These are phyloP conservation scores for Microbotryum violaceum DNA, from an alignment of 1,284 basidiomycete genomes.

Conservation along the genomic window DNA sequence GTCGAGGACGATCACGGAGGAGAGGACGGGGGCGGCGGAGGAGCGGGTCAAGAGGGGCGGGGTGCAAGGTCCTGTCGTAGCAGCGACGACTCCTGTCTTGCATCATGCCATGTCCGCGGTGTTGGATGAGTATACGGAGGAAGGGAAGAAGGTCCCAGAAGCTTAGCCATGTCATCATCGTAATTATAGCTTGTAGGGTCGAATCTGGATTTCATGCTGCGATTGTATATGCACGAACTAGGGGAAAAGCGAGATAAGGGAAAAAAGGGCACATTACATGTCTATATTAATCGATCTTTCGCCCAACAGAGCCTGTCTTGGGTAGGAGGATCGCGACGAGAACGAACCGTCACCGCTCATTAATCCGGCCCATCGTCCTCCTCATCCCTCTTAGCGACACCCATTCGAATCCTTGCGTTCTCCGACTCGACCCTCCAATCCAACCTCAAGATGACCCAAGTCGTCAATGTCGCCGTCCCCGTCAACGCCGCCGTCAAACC, in stretches of 20 bases:
- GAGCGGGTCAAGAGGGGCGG: neutral
- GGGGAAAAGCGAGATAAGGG: no score
- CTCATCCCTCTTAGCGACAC: constrained; percentile 20
- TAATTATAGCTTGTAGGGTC: no score
- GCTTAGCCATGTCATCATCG: no score
- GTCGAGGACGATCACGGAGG: constrained; percentile 58
- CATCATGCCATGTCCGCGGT: constrained; percentile 69
- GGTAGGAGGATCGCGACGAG: no score
- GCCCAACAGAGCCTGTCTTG: no score
- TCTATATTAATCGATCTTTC: no score
- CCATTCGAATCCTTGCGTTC: constrained; percentile 22
- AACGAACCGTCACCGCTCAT: no score
- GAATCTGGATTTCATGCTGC: no score
- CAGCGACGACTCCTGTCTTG: constrained; percentile 68
- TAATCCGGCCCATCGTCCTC: constrained; percentile 4
- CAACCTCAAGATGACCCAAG: constrained; percentile 34
- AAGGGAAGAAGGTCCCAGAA: constrained; percentile 1
- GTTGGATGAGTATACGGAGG: constrained; percentile 49
- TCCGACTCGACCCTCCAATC: constrained; percentile 38
- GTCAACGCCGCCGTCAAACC: constrained; percentile 4
- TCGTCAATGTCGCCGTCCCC: constrained; percentile 34
- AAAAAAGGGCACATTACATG: no score
- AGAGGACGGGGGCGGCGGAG: constrained; percentile 35
- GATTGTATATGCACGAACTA: no score
- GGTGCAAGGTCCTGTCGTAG: constrained; percentile 54